Percentiles rank a stretch among this genome's conserved stretches.
These are phyloP conservation scores for Lasiosphaeria miniovina DNA, from an alignment of 495 filamentous ascomycete species.

Conservation along the genomic window DNA sequence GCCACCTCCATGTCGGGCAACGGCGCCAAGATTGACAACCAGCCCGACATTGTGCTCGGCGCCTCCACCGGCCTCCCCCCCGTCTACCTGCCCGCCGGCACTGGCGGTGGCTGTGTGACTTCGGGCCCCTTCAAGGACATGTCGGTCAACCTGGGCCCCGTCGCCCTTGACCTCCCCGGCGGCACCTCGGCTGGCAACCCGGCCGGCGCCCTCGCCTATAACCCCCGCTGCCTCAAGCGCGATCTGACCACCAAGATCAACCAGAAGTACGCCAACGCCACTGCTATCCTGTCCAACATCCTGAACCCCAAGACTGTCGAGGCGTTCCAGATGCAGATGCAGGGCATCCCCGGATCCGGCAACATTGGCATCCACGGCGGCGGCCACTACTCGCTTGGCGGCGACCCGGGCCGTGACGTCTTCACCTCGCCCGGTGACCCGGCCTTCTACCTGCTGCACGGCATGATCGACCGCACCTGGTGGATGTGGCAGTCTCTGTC, in stretches of 20 bases:
- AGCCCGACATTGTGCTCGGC: constrained; percentile 9
- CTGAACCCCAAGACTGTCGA: constrained; percentile 38
- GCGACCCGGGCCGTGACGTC: constrained; percentile 56
- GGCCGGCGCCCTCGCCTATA: constrained; percentile 34
- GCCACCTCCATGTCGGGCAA: constrained; percentile 59
- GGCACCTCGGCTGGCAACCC: constrained; percentile 11
- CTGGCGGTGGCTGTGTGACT: constrained; percentile 62
- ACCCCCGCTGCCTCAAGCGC: constrained; percentile 63
- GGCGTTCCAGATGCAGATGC: constrained; percentile 50
- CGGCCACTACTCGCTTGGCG: constrained; percentile 61
- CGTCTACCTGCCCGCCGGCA: constrained; percentile 54
- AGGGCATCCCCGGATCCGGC: constrained; percentile 48
- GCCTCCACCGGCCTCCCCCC: constrained; percentile 34
- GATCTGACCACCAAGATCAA: constrained; percentile 37
- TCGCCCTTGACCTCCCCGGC: constrained; percentile 21
- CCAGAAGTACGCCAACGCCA: constrained; percentile 12
- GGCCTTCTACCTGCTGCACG: constrained; percentile 65
- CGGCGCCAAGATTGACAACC: constrained; percentile 33
- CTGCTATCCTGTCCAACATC: constrained; percentile 11
- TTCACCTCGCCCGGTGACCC: constrained; percentile 62
- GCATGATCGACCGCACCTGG: constrained; percentile 62
- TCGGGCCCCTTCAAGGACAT: constrained; percentile 55
- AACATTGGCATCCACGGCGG: constrained; percentile 60
- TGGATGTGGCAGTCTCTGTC: constrained; percentile 62
- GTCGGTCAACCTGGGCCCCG: constrained; percentile 54